phyloP scores from a whole-genome alignment of 2,329 filamentous ascomycete species.

The Leptographium wingfieldii region DNA sequence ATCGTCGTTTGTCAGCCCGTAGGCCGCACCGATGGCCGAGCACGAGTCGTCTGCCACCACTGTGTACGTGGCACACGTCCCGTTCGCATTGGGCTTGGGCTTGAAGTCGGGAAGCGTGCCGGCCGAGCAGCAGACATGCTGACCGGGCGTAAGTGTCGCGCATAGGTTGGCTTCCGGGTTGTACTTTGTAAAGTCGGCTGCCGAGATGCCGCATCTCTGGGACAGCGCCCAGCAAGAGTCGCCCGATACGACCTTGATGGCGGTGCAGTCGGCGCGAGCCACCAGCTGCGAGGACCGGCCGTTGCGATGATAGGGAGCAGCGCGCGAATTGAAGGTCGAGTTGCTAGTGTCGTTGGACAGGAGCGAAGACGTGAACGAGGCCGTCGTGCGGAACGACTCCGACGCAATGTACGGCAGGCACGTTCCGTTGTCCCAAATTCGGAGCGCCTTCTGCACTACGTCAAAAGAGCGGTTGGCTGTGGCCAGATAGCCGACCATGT shows the following conservation, averaged over 20 bases:
- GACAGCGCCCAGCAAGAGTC: conserved; percentile 7
- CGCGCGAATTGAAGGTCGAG: background rate
- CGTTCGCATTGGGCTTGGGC: conserved; percentile 22
- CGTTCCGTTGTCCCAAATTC: background rate
- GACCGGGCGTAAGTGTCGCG: conserved; percentile 18
- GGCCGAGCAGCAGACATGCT: conserved; percentile 24
- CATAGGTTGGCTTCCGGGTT: conserved; percentile 19
- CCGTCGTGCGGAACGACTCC: background rate
- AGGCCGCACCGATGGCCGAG: conserved; percentile 14
- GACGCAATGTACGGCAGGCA: background rate
- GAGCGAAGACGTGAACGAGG: background rate
- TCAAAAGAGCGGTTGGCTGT: background rate
- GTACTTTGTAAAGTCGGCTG: conserved; percentile 14
- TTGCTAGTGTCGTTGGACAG: background rate
- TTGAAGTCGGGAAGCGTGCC: conserved; percentile 21
- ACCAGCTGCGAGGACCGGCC: background rate
- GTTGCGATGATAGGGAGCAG: background rate
- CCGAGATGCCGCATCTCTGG: conserved; percentile 8
- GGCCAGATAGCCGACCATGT: background rate
- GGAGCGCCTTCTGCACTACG: background rate
- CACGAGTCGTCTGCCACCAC: conserved; percentile 22
- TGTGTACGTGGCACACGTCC: conserved; percentile 21
- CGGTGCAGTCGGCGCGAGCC: conserved; percentile 5
- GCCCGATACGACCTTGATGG: conserved; percentile 3
- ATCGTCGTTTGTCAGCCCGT: conserved; percentile 4